These are phyloP conservation scores for Annulohypoxylon nitens DNA, from an alignment of 495 filamentous ascomycete genomes.

Conservation along the genomic window DNA sequence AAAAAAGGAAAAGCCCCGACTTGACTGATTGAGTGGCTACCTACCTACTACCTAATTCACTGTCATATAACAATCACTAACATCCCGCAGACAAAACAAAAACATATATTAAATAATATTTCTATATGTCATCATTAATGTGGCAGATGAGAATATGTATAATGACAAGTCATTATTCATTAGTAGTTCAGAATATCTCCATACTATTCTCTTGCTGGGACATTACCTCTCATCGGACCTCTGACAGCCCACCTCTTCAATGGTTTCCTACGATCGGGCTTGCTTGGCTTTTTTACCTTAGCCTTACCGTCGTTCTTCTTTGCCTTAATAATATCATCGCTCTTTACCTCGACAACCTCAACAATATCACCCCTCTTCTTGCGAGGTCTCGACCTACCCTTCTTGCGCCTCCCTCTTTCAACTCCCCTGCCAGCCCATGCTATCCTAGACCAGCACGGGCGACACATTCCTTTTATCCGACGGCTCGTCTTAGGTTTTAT, in stretches of 20 bases:
- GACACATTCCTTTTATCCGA: constrained; percentile 24
- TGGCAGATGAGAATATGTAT: no score
- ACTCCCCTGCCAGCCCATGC: no score
- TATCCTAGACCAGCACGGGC: constrained; percentile 10
- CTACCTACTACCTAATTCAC: no score
- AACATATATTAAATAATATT: neutral
- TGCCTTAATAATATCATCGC: neutral
- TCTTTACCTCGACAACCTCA: no score
- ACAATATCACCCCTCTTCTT: no score
- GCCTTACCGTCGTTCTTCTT: neutral
- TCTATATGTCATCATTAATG: neutral
- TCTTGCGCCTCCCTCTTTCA: no score
- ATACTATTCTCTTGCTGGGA: neutral
- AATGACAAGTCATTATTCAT: no score
- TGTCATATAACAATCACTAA: no score
- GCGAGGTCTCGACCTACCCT: no score
- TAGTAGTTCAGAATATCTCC: neutral
- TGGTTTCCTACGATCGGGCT: neutral
- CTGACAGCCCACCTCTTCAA: constrained; percentile 15
- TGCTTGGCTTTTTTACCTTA: neutral
- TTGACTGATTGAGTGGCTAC: no score
- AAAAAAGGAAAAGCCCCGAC: no score
- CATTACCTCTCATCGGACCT: constrained; percentile 12
- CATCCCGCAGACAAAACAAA: no score
- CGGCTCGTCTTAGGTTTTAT: neutral